These are phyloP conservation scores for Irpex lacteus DNA, from an alignment of 1,284 basidiomycete genomes.

Conservation along the genomic window DNA sequence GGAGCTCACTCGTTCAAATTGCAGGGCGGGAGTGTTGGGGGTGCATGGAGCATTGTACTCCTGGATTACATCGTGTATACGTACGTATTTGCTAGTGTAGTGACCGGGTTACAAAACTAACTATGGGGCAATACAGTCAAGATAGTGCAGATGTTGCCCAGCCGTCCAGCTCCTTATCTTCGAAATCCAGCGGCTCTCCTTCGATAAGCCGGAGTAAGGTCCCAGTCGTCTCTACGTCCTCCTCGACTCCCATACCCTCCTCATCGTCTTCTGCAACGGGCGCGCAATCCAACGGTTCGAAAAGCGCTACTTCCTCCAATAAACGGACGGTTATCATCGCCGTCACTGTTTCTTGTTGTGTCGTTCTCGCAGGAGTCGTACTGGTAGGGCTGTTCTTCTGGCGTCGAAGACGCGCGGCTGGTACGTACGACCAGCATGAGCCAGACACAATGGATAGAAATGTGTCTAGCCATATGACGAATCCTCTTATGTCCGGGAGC, in stretches of 20 bases:
- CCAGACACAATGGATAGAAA: neutral
- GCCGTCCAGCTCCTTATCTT: neutral
- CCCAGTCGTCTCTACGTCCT: neutral
- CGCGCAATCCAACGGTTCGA: neutral
- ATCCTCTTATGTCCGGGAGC: too few relatives aligned
- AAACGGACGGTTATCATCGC: neutral
- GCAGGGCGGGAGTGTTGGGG: constrained; percentile 15
- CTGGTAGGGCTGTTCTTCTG: neutral
- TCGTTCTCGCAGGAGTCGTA: neutral
- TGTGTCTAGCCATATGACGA: too few relatives aligned
- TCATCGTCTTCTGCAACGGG: neutral
- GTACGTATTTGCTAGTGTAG: constrained; percentile 13
- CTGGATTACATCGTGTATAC: constrained; percentile 25
- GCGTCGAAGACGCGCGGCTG: neutral
- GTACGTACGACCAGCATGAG: neutral
- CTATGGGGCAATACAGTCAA: neutral
- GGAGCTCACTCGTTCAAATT: constrained; percentile 20
- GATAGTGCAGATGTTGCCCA: neutral
- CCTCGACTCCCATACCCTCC: neutral
- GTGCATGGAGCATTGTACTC: constrained; percentile 16
- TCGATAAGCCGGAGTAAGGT: neutral
- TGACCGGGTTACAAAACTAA: too few relatives aligned
- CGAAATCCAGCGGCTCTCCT: neutral
- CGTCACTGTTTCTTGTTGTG: neutral
- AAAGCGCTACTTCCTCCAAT: neutral